These are phyloP conservation scores for Nectriaceae sp. DNA, from an alignment of 2,329 filamentous ascomycete species.

Conservation along the genomic window DNA sequence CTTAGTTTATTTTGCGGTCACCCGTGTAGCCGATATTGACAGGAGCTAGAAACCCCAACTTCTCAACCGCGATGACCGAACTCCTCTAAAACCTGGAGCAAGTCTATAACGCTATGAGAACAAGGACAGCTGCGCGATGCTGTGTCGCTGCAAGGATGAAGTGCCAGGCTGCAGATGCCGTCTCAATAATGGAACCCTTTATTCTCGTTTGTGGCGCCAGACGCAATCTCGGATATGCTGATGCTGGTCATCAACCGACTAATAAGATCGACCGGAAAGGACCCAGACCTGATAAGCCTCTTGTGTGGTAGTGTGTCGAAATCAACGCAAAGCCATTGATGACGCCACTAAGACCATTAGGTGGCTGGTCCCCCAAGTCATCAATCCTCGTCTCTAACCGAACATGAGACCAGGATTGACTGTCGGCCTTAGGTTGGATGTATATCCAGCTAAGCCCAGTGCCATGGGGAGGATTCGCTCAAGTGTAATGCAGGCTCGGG, in stretches of 20 bases:
- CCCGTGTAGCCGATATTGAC: too few relatives aligned
- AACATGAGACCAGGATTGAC: not conserved
- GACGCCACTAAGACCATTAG: conserved; percentile 17
- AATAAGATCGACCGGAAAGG: conserved; percentile 8
- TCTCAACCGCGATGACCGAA: not conserved
- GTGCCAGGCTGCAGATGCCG: not conserved
- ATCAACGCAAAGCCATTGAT: conserved; percentile 13
- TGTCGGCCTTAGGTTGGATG: conserved; percentile 1
- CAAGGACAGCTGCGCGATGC: not conserved
- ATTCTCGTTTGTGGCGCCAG: not conserved
- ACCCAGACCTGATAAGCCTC: conserved; percentile 6
- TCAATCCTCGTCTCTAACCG: not conserved
- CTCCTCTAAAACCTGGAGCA: not conserved
- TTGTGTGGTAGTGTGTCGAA: conserved; percentile 12
- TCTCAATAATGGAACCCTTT: not conserved
- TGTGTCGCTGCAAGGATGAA: not conserved
- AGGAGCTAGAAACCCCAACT: not conserved
- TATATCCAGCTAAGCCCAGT: too few relatives aligned
- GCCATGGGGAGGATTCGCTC: too few relatives aligned
- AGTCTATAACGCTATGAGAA: not conserved
- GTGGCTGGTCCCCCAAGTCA: conserved; percentile 2
- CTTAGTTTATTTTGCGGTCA: conserved; percentile 5
- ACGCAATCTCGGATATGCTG: not conserved
- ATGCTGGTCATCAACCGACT: not conserved
- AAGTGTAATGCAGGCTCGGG: too few relatives aligned